These are phyloP conservation scores for Coleophoma cylindrospora DNA, from an alignment of 2,329 filamentous ascomycete genomes.

Conservation along the genomic window DNA sequence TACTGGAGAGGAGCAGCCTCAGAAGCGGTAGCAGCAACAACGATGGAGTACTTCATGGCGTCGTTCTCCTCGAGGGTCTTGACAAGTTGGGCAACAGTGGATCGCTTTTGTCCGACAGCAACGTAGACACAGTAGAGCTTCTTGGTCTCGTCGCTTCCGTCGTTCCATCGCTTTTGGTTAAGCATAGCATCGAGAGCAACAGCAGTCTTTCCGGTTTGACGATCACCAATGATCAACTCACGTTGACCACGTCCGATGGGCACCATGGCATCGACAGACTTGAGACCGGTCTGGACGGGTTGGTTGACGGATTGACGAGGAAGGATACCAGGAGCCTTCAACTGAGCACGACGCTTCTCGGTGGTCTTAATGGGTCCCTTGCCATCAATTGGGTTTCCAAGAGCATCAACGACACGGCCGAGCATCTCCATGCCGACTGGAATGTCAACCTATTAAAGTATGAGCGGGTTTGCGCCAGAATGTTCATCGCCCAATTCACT, in stretches of 20 bases:
- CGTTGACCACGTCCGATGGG: slow-evolving; percentile 99
- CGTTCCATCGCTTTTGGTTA: slow-evolving; percentile 99
- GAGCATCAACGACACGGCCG: slow-evolving; percentile 96
- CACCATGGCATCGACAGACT: slow-evolving; percentile 99
- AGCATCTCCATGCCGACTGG: slow-evolving; percentile 90
- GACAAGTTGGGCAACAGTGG: slow-evolving; percentile 97
- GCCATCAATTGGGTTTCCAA: slow-evolving; percentile 98
- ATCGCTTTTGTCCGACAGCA: slow-evolving; percentile 98
- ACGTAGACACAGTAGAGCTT: slow-evolving; percentile 99
- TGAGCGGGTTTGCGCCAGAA: slow-evolving; percentile 8
- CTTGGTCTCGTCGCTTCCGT: slow-evolving; percentile 78
- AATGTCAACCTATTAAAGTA: slow-evolving; percentile 74
- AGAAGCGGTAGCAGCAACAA: slow-evolving; percentile 94
- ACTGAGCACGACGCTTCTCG: slow-evolving; percentile 91
- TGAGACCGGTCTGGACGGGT: slow-evolving; percentile 98
- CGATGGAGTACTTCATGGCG: slow-evolving; percentile 94
- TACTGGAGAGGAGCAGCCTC: slow-evolving; percentile 95
- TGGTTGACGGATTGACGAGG: slow-evolving; percentile 96
- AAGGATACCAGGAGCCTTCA: slow-evolving; percentile 98
- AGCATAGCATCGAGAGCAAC: slow-evolving; percentile 97
- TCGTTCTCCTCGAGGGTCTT: slow-evolving; percentile 99
- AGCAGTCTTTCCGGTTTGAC: slow-evolving; percentile 99
- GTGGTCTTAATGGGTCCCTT: slow-evolving; percentile 95
- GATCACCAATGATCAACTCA: slow-evolving; percentile 99
- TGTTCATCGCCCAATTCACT: slow-evolving; percentile 33